Conservation (phyloP, 1,284 basidiomycete species). For the Taiwanofungus camphoratus region DNA sequence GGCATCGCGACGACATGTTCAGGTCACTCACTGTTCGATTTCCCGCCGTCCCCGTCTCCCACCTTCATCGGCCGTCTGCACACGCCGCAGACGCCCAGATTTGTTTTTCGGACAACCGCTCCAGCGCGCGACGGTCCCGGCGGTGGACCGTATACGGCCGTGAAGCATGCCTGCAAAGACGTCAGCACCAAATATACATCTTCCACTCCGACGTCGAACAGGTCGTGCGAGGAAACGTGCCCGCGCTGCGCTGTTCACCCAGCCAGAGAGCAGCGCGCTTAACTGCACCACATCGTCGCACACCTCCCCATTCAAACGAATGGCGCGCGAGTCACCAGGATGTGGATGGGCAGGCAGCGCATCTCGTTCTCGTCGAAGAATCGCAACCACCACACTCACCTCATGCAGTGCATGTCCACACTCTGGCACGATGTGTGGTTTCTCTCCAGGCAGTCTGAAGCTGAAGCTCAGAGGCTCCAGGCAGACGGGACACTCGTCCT, state of each 20-base stretch:
- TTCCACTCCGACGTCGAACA: neutral
- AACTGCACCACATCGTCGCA: too few species aligned
- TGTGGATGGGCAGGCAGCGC: neutral
- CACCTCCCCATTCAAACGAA: too few species aligned
- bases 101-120: constrained; percentile 59
- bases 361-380: neutral
- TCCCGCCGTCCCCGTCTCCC: constrained; percentile 73
- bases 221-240: neutral
- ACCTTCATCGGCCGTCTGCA: constrained; percentile 95
- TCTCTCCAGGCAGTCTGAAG: constrained; percentile 88
- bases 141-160: constrained; percentile 88
- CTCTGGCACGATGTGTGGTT: constrained; percentile 92
- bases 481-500: constrained; percentile 87
- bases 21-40: constrained; percentile 76
- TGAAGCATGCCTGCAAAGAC: constrained; percentile 78
- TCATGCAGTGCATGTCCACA: constrained; percentile 98
- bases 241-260: too few species aligned
- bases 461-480: constrained; percentile 85
- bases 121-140: constrained; percentile 51
- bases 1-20: neutral
- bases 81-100: constrained; percentile 93
- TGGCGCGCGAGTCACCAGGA: too few species aligned
- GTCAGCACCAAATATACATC: neutral
- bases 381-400: constrained; percentile 38
- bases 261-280: too few species aligned